Evolutionary conservation across 2,329 filamentous ascomycete species (phyloP).

Genomic region (Fusarium sacchari): DNA sequence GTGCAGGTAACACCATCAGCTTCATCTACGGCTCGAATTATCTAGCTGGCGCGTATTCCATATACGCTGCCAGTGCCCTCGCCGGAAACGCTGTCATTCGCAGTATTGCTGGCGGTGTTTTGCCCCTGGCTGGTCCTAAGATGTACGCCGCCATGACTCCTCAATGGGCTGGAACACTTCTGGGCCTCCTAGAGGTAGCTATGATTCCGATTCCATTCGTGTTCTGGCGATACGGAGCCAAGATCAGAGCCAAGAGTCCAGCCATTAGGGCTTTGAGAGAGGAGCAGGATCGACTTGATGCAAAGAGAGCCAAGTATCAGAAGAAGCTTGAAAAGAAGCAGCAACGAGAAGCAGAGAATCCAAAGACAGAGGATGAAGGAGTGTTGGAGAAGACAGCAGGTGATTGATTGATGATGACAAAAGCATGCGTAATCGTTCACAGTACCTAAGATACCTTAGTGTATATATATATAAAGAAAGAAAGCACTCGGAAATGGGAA

Average conservation of each 20-base stretch:
- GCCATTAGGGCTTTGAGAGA: slow-evolving; percentile 58
- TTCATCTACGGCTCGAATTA: slow-evolving; percentile 90
- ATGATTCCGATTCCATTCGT: slow-evolving; percentile 83
- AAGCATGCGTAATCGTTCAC: background rate
- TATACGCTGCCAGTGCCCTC: slow-evolving; percentile 83
- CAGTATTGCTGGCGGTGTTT: slow-evolving; percentile 76
- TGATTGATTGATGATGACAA: background rate
- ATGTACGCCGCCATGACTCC: slow-evolving; percentile 77
- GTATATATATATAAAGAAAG: no score
- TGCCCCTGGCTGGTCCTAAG: slow-evolving; percentile 78
- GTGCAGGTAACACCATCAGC: slow-evolving; percentile 77
- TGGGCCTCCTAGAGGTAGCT: slow-evolving; percentile 76
- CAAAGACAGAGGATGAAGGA: background rate
- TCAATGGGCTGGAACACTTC: slow-evolving; percentile 81
- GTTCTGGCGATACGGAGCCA: slow-evolving; percentile 73
- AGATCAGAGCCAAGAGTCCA: slow-evolving; percentile 62
- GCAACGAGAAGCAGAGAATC: slow-evolving; percentile 1
- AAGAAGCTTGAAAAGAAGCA: slow-evolving; percentile 36
- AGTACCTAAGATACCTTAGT: no score
- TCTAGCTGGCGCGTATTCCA: slow-evolving; percentile 79
- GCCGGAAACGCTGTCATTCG: slow-evolving; percentile 82
- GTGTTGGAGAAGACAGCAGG: slow-evolving; percentile 13
- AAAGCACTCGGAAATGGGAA: background rate
- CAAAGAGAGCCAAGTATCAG: slow-evolving; percentile 47
- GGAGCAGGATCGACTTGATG: slow-evolving; percentile 53